Evolutionary conservation across 2,329 filamentous ascomycete species (phyloP), one percentile per base, ranked within the genome.

Genomic region (Keithomyces neogunnii): DNA sequence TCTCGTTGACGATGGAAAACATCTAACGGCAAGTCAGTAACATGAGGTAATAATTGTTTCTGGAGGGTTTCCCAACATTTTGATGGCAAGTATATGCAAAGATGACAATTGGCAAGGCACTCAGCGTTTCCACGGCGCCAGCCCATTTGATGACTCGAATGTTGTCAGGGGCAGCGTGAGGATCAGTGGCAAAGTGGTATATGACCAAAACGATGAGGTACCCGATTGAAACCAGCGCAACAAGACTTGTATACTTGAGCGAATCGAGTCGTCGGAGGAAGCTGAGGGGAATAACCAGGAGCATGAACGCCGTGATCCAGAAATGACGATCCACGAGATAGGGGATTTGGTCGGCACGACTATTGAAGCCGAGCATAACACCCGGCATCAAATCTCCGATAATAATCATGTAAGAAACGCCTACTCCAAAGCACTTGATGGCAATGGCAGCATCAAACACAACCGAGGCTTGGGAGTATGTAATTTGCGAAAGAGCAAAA

Each of bases 31-130:
- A 3, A 30, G 72, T 68, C 51, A 61, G 49, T 51, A 30, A n/a
- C 4, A 42, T 31, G 3, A 5, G 5, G 3, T 10, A 4, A 30
- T 3, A 29, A 19, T 13, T 3, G 39, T 33, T 2, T 26, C 32
- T 3, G 36, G 26, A 26, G 64, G 81, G 3, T 10, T 5, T 3
- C 49, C 52, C 58, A 72, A 93, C 89, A 66, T 99, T 99, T 64
- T 99, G 93, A 69, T 99, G 93, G 66, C 93, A 99, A 1, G 93
- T 99, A 67, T 97, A 99, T n/a, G 92, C 93, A 74, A 99, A 99
- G 2, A 99, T 89, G 51, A 97, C 91, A 49, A 99, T 90, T 0
- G 93, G 93, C 57, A 99, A 82, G 56, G 88, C 91, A 59, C 89
- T 89, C 49, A 99, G 75, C 5, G 87, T 84, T 36, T 86, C 80